Base-by-base conservation (phyloP, 2,329 filamentous ascomycete species). In the Penicillium palitans region DNA sequence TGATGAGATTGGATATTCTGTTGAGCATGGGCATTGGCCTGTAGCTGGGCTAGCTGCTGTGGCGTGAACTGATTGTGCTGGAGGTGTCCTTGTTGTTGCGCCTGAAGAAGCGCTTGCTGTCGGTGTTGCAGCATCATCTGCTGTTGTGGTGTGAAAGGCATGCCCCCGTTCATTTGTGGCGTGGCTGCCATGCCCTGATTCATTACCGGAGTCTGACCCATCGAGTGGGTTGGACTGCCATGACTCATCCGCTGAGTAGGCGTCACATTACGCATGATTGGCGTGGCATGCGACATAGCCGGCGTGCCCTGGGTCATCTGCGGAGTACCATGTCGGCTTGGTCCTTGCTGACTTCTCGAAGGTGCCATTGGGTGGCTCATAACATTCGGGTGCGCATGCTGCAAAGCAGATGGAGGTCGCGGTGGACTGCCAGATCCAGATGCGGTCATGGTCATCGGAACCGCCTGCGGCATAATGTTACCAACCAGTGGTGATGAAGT, bases 371-470 rank as follows among this genome's bases (percentile, higher is more conserved):
- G 72, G 59, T 78, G 76, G 59, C 73, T 70, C 70, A 78, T 78
- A 17, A 78, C 71, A 55, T 71, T 75, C 6, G 79, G 77, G 63
- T 81, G 79, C 37, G 72, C 72, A 65, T 81, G 78, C 58, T 80
- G 79, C 58, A 80, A 63, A 29, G 78, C 74, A 9, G 79, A 79
- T 33, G 78, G 73, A 40, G 78, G 78, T 59, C 78, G 69, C 42
- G 71, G 72, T 13, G 79, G 79, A 52, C 79, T 81, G 52, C 78
- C 79, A 48, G 78, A 76, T 66, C 79, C 77, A 21, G 79, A 80
- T 46, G 74, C 70, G 21, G 73, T 78, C 61, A 79, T 72, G 40
- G 72, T 75, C 78, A 81, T 80, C 6, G 78, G 72, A 44, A 79
- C 73, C 33, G 73, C 70, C 67, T 78, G 76, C 29, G 65, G 71